Percentiles rank a stretch among this genome's conserved stretches.
Evolutionary conservation across 2,329 filamentous ascomycete species (phyloP).

Genomic region (Allantophomopsis lycopodina): DNA sequence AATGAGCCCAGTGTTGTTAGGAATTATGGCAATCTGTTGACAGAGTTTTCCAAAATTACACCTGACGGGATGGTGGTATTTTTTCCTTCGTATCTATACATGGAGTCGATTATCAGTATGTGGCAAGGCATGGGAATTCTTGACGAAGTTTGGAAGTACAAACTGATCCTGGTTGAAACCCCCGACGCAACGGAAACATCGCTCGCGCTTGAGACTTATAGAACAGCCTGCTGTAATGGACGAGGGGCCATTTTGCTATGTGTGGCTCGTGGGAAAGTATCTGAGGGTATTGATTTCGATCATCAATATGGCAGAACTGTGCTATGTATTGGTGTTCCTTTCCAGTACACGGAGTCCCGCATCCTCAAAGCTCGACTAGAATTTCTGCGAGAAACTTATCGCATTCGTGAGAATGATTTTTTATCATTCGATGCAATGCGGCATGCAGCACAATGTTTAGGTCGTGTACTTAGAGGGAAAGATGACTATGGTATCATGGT

Average conservation of each 20-base stretch:
- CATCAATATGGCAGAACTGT: slow-evolving; percentile 96
- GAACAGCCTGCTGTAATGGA: slow-evolving; percentile 94
- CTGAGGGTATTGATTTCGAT: slow-evolving; percentile 97
- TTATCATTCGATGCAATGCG: slow-evolving; percentile 98
- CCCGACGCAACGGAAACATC: slow-evolving; percentile 96
- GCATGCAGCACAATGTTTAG: slow-evolving; percentile 93
- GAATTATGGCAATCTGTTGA: slow-evolving; percentile 87
- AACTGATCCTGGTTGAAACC: slow-evolving; percentile 93
- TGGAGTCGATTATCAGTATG: slow-evolving; percentile 98
- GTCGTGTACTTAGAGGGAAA: slow-evolving; percentile 87
- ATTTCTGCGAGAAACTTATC: slow-evolving; percentile 93
- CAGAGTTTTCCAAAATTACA: slow-evolving; percentile 90
- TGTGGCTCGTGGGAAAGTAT: slow-evolving; percentile 93
- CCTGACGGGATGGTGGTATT: slow-evolving; percentile 98
- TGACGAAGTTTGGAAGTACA: slow-evolving; percentile 98
- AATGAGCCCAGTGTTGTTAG: slow-evolving; percentile 95
- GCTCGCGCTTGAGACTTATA: slow-evolving; percentile 87
- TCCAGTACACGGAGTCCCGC: slow-evolving; percentile 96
- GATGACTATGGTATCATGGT: slow-evolving; percentile 99
- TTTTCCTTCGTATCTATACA: slow-evolving; percentile 96
- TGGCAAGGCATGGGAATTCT: slow-evolving; percentile 99
- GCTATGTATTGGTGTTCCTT: slow-evolving; percentile 90
- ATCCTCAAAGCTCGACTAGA: slow-evolving; percentile 93
- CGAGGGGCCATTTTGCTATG: slow-evolving; percentile 86
- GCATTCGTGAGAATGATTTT: slow-evolving; percentile 94